Base-by-base conservation (phyloP, 345 rosid genomes). In the Dipteronia sinensis region DNA sequence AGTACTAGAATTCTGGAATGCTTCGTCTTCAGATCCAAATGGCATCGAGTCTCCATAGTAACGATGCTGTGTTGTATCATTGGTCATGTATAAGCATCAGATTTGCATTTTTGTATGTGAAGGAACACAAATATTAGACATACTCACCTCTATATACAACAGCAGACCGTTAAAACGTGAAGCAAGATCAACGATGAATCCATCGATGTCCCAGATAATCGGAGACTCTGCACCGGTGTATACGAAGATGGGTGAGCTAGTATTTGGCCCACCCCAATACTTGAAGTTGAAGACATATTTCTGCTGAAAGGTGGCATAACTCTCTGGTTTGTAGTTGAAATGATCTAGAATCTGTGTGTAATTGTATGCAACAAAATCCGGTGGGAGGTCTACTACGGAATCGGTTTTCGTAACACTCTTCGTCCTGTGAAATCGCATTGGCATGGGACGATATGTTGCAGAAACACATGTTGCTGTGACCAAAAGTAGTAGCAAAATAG, bases 1-100 rank as follows among this genome's bases (percentile, higher is more conserved):
- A 15, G 77, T 80, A 49, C 73, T 71, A 0, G 84, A 7, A 51
- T 74, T 78, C 44, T 23, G 53, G 40, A 55, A 77, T 29, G 83
- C 80, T 59, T 80, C 71, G 0, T 83, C 83, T 71, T 15, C 12
- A 1, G 83, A 80, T 19, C 82, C 82, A 4, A 80, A 83, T 20
- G 86, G 83, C 77, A 83, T 74, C 40, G 80, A 80, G 0, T 71
- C 80, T 55, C 86, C 80, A 63, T 80, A 83, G 55, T 75, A 83
- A 7, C 80, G 82, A 75, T 83, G 86, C 80, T 83, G 79, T 4
- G n/a, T n/a, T n/a, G n/a, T n/a, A n/a, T n/a, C n/a, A n/a, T 56
- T 58, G 25, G 1, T 23, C 10, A 58, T 20, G 20, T 56, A 12
- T 47, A 12, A 47, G 3, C 15, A 47, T 47, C 53, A 47, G 4